phyloP scores from a whole-genome alignment of 2,329 filamentous ascomycete genomes.

The Aspergillus quadrilineatus region DNA sequence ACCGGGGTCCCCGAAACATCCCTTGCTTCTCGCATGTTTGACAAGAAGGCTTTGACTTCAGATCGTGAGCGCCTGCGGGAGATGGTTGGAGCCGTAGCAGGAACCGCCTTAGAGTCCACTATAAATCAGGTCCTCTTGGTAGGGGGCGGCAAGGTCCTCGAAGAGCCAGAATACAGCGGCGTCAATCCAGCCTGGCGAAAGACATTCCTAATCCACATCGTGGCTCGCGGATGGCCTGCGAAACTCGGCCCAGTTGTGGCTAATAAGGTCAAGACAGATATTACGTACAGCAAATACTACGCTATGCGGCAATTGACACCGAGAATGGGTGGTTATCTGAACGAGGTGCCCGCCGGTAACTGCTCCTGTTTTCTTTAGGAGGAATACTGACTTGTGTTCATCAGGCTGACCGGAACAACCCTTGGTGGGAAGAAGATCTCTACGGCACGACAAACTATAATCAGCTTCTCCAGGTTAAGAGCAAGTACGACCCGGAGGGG shows the following conservation, averaged over 20 bases:
- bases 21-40: slow-evolving; percentile 28
- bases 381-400: background rate
- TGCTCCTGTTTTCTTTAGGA: background rate
- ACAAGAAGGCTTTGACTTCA: slow-evolving; percentile 12
- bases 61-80: slow-evolving; percentile 1
- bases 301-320: slow-evolving; percentile 35
- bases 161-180: slow-evolving; percentile 41
- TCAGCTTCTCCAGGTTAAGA: slow-evolving; percentile 13
- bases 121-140: slow-evolving; percentile 20
- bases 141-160: slow-evolving; percentile 32
- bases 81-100: slow-evolving; percentile 14
- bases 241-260: slow-evolving; percentile 14
- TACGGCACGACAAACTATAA: slow-evolving; percentile 12
- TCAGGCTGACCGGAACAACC: slow-evolving; percentile 21
- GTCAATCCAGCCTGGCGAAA: slow-evolving; percentile 55
- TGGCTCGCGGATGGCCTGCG: slow-evolving; percentile 22
- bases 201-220: slow-evolving; percentile 36
- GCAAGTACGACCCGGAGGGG: slow-evolving; percentile 14
- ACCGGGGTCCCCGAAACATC: slow-evolving; percentile 22
- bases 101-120: slow-evolving; percentile 18
- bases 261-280: slow-evolving; percentile 27
- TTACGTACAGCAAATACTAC: slow-evolving; percentile 30
- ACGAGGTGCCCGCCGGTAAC: slow-evolving; percentile 25
- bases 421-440: slow-evolving; percentile 17
- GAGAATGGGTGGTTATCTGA: slow-evolving; percentile 38